A percentile compares a stretch with the other conserved stretches of the same genome.
Conservation (phyloP, 495 filamentous ascomycete genomes). For the Rhypophila decipiens region DNA sequence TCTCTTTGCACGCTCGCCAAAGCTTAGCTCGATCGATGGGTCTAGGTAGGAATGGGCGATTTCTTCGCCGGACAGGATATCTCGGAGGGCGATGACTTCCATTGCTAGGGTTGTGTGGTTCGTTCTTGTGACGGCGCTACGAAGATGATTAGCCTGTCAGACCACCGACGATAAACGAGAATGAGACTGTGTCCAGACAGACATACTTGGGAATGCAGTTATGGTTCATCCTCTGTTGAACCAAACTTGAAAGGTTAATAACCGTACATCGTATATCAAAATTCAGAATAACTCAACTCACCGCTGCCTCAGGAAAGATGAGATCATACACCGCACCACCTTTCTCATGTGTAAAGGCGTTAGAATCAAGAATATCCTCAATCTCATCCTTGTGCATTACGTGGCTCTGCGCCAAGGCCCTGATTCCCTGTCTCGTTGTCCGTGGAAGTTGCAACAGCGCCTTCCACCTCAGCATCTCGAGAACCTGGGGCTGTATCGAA, state of each 20-base stretch:
- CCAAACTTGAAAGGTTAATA: background rate
- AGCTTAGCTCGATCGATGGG: background rate
- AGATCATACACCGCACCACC: slow-evolving; percentile 1
- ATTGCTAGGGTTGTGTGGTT: background rate
- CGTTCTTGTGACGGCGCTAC: slow-evolving; percentile 2
- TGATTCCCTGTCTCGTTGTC: background rate
- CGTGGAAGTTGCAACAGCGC: slow-evolving; percentile 1
- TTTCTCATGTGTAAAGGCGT: slow-evolving; percentile 9
- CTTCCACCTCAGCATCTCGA: background rate
- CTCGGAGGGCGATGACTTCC: background rate
- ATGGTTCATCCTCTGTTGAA: slow-evolving; percentile 8
- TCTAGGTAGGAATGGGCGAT: slow-evolving; percentile 5
- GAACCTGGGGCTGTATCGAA: background rate
- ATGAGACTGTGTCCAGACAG: no score
- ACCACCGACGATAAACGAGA: no score
- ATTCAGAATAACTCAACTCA: background rate
- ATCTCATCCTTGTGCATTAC: background rate
- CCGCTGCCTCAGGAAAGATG: slow-evolving; percentile 5
- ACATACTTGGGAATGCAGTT: slow-evolving; percentile 3
- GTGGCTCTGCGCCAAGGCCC: slow-evolving; percentile 1
- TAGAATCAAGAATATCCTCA: slow-evolving; percentile 7
- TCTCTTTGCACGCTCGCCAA: background rate
- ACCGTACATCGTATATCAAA: slow-evolving; percentile 5
- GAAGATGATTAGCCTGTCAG: no score
- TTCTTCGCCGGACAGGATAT: background rate